phyloP scores from a whole-genome alignment of 352 stramenopile species.

The Pythium monospermum region DNA sequence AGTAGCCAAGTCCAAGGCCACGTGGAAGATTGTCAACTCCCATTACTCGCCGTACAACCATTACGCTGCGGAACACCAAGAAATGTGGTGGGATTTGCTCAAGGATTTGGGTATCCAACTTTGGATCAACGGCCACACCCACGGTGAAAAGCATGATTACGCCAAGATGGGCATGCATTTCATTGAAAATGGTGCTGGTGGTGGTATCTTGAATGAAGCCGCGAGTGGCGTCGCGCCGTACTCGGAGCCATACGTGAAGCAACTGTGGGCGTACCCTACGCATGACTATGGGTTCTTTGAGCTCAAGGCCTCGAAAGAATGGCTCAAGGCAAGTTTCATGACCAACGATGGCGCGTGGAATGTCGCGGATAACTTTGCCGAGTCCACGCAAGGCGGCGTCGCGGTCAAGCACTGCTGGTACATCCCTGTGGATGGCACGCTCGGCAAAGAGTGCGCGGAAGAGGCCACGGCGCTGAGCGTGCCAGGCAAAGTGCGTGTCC shows the following conservation, averaged over 20 bases:
- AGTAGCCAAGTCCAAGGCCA: slow-evolving; percentile 57
- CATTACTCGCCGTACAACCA: slow-evolving; percentile 82
- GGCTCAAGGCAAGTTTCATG: slow-evolving; percentile 55
- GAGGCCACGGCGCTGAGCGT: slow-evolving; percentile 1
- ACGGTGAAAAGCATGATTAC: slow-evolving; percentile 76
- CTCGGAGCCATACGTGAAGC: slow-evolving; percentile 50
- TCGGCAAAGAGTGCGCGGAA: slow-evolving; percentile 25
- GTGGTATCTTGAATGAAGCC: slow-evolving; percentile 68
- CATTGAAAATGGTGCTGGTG: slow-evolving; percentile 71
- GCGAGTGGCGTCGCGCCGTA: slow-evolving; percentile 61
- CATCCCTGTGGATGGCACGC: slow-evolving; percentile 38
- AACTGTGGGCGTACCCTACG: slow-evolving; percentile 54
- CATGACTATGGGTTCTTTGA: slow-evolving; percentile 74
- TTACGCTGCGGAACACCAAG: slow-evolving; percentile 40
- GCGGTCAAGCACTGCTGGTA: slow-evolving; percentile 71
- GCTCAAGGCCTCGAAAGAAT: slow-evolving; percentile 49
- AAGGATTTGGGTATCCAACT: slow-evolving; percentile 53
- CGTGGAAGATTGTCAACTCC: slow-evolving; percentile 84
- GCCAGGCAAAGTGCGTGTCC: not conserved
- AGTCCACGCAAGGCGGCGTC: slow-evolving; percentile 47
- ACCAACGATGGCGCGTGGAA: slow-evolving; percentile 64
- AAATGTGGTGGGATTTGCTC: slow-evolving; percentile 52
- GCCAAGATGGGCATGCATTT: slow-evolving; percentile 60
- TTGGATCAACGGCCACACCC: slow-evolving; percentile 67
- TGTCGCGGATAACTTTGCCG: slow-evolving; percentile 41